Conservation (phyloP, 208 protist genomes). For the Wallacemonas sp. region DNA sequence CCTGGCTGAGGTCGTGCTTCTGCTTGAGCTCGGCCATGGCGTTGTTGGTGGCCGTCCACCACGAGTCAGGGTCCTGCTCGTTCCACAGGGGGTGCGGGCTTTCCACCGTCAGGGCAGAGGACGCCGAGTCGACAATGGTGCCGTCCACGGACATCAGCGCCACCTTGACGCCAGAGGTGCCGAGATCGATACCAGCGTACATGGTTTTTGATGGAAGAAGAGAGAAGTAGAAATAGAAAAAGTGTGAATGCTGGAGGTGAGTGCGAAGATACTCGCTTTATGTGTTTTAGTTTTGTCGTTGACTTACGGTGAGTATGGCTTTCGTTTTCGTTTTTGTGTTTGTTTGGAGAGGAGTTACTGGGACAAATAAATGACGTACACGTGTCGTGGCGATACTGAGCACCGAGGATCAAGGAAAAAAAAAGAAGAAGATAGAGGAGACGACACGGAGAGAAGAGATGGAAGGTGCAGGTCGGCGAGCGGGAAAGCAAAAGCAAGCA, state of each 20-base stretch:
- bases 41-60: slow-evolving; percentile 61
- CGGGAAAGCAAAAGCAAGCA: no score
- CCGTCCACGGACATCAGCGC: slow-evolving; percentile 59
- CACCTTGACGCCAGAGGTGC: slow-evolving; percentile 75
- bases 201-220: slow-evolving; percentile 23
- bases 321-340: no score
- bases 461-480: no score
- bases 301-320: no score
- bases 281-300: no score
- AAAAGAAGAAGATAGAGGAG: no score
- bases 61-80: slow-evolving; percentile 65
- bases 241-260: not conserved
- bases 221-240: slow-evolving; percentile 16
- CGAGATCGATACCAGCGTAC: slow-evolving; percentile 76
- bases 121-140: slow-evolving; percentile 59
- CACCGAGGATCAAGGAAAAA: no score
- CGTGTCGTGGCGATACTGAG: no score
- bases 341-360: no score
- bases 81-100: slow-evolving; percentile 73
- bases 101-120: slow-evolving; percentile 42
- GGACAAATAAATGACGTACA: no score
- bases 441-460: no score
- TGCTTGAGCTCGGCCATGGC: slow-evolving; percentile 53
- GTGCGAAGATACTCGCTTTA: not conserved
- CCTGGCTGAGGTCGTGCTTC: slow-evolving; percentile 51